Conservation (phyloP, 2,329 filamentous ascomycete species). For the Didymosphaeria variabile region DNA sequence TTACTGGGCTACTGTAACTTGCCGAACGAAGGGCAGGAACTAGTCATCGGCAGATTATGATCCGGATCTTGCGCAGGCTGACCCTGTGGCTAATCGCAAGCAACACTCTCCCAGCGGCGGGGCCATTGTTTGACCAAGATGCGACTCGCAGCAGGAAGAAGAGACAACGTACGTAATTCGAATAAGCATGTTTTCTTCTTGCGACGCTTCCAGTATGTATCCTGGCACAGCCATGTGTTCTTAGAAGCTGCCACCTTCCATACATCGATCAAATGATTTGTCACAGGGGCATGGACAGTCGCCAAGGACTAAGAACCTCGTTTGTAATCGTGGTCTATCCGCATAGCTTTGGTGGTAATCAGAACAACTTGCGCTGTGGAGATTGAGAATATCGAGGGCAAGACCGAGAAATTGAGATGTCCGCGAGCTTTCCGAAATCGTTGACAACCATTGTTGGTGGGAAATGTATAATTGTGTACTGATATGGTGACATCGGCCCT, state of each 20-base stretch:
- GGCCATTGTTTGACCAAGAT: background rate
- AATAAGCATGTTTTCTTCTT: background rate
- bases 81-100: background rate
- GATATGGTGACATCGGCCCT: constrained; percentile 6
- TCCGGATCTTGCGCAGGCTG: background rate
- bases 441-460: background rate
- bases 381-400: background rate
- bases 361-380: background rate
- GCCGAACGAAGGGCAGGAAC: background rate
- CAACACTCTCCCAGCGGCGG: background rate
- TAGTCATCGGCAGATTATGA: background rate
- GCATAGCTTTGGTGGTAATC: background rate
- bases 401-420: background rate
- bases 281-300: background rate
- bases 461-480: background rate
- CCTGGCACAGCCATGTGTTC: background rate
- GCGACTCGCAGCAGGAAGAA: background rate
- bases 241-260: background rate
- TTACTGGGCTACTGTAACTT: background rate
- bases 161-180: background rate
- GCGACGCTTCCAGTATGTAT: background rate
- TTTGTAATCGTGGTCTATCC: background rate
- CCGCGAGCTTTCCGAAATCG: background rate
- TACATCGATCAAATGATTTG: background rate
- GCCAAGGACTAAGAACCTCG: background rate